Evolutionary conservation across 163 green algal species (phyloP).

Genomic region (Trebouxiophyceae sp.): DNA sequence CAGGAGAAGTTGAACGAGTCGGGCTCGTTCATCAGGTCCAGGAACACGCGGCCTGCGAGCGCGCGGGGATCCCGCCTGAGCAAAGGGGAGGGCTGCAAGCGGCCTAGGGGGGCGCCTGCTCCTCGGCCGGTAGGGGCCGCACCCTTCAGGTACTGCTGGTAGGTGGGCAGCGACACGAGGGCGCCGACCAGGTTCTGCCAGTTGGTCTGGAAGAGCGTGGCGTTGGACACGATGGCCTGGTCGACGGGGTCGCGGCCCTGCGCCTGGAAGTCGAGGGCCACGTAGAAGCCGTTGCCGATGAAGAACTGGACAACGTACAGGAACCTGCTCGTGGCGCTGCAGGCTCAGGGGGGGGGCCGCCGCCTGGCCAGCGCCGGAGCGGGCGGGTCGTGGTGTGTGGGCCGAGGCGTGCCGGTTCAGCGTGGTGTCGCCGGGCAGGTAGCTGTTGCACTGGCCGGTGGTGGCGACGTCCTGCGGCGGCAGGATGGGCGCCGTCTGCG

Average conservation of each 20-base stretch:
- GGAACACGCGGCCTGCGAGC: background rate
- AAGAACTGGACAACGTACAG: constrained; percentile 14
- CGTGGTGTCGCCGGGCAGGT: constrained; percentile 16
- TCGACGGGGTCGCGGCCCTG: background rate
- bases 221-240: background rate
- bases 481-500: background rate
- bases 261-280: constrained; percentile 12
- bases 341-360: too few species aligned
- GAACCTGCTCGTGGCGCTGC: too few species aligned
- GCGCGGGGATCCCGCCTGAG: too few species aligned
- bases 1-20: background rate
- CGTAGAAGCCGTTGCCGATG: constrained; percentile 15
- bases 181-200: background rate
- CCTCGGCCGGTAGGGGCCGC: too few species aligned
- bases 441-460: constrained; percentile 14
- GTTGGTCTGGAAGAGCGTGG: background rate
- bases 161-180: background rate
- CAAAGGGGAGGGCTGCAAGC: too few species aligned
- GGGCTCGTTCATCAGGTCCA: background rate
- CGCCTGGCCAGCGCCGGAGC: too few species aligned
- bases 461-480: background rate
- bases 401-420: constrained; percentile 5
- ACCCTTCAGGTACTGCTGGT: background rate
- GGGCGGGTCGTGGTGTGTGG: too few species aligned
- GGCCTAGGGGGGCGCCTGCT: too few species aligned